Percentiles rank a stretch among this genome's conserved stretches.
These are phyloP conservation scores for Strobilomyces dryophilus DNA, from an alignment of 768 basidiomycete species.

Conservation along the genomic window DNA sequence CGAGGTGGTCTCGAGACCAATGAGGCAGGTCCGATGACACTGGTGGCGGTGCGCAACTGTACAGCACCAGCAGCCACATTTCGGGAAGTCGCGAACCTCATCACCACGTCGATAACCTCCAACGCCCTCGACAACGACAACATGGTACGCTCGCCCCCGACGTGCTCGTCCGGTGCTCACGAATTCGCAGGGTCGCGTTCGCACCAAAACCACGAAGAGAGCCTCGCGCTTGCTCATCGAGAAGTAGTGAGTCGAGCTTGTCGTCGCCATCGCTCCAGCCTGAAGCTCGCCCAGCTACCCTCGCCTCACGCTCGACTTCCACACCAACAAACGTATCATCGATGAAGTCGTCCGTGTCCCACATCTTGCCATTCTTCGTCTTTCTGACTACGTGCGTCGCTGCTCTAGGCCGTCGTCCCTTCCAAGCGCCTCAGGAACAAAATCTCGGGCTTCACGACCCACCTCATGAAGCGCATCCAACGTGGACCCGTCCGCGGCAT, in stretches of 20 bases:
- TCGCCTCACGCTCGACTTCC: constrained; percentile 97
- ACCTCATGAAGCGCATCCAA: constrained; percentile 99
- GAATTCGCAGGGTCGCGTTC: constrained; percentile 83
- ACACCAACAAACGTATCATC: constrained; percentile 99
- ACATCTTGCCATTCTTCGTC: constrained; percentile 1
- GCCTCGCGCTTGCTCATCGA: constrained; percentile 98
- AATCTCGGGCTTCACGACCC: constrained; percentile 99
- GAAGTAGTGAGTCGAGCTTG: constrained; percentile 75
- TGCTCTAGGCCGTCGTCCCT: constrained; percentile 77
- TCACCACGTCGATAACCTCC: background rate
- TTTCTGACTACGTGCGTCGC: background rate
- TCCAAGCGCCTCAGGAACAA: constrained; percentile 99
- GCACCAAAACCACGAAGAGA: constrained; percentile 99
- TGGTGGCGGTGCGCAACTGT: constrained; percentile 26
- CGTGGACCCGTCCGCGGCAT: constrained; percentile 98
- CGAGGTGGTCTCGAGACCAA: background rate
- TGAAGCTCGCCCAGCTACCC: constrained; percentile 69
- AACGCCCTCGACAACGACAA: constrained; percentile 29
- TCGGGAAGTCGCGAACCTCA: constrained; percentile 15
- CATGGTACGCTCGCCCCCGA: constrained; percentile 41
- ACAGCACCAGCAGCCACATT: constrained; percentile 27
- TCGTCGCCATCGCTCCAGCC: background rate
- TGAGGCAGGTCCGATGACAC: too few species aligned
- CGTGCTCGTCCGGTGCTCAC: constrained; percentile 13
- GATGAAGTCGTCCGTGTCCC: constrained; percentile 81